Percentiles rank a stretch among this genome's conserved stretches.
phyloP scores from a whole-genome alignment of 2,329 filamentous ascomycete species.

The Sodiomyces alkalinus region DNA sequence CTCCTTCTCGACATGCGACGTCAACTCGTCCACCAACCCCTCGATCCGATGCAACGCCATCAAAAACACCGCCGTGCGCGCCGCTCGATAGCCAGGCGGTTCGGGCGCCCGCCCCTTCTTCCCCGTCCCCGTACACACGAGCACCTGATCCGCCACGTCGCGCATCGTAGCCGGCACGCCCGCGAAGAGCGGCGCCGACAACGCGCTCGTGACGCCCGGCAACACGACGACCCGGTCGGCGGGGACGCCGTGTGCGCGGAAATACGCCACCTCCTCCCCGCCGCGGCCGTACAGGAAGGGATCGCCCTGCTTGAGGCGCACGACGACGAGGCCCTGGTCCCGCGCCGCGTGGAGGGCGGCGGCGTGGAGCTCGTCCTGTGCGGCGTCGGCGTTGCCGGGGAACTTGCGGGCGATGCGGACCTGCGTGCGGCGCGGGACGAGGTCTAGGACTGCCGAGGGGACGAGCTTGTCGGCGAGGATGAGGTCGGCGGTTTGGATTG shows the following conservation, averaged over 20 bases:
- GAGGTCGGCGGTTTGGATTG: conserved; percentile 60
- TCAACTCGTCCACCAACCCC: conserved; percentile 59
- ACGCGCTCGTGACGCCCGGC: conserved; percentile 78
- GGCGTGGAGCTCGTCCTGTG: conserved; percentile 76
- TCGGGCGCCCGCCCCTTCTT: conserved; percentile 70
- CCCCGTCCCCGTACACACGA: conserved; percentile 93
- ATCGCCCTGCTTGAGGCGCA: conserved; percentile 90
- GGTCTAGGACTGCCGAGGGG: conserved; percentile 67
- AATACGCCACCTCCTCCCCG: conserved; percentile 82
- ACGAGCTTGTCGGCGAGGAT: conserved; percentile 78
- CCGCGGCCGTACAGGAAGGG: conserved; percentile 93
- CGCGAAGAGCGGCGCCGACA: conserved; percentile 79
- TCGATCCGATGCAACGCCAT: conserved; percentile 85
- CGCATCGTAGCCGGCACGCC: conserved; percentile 79
- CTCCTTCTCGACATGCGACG: conserved; percentile 21
- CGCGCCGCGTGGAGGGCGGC: conserved; percentile 54
- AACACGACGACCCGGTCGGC: conserved; percentile 52
- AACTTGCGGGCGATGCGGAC: conserved; percentile 94
- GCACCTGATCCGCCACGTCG: conserved; percentile 77
- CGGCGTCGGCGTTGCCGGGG: conserved; percentile 86
- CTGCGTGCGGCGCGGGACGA: conserved; percentile 78
- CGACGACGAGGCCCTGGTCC: conserved; percentile 54
- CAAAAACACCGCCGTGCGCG: conserved; percentile 77
- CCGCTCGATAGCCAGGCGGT: conserved; percentile 65
- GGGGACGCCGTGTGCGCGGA: conserved; percentile 54